Conservation (phyloP, 208 protist genomes). For the Leptomonas seymouri region DNA sequence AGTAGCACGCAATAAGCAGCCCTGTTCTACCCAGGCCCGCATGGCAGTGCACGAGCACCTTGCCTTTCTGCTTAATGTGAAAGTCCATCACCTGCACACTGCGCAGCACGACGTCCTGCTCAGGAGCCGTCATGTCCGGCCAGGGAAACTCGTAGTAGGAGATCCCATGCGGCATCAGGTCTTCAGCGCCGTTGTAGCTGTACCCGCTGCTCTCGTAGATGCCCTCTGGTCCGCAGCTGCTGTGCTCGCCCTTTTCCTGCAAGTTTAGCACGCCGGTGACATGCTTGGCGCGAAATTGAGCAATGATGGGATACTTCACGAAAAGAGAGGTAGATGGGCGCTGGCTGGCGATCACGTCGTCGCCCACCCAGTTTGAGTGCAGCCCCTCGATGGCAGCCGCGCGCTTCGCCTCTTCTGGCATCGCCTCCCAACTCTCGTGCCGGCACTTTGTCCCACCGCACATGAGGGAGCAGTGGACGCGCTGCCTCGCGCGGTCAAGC, state of each 20-base stretch:
- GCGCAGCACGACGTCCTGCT: slow-evolving; percentile 87
- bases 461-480: slow-evolving; percentile 82
- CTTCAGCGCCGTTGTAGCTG: slow-evolving; percentile 87
- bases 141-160: slow-evolving; percentile 92
- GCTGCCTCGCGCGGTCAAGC: slow-evolving; percentile 72
- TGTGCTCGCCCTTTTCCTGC: slow-evolving; percentile 92
- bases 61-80: slow-evolving; percentile 84
- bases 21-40: slow-evolving; percentile 91
- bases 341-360: slow-evolving; percentile 88
- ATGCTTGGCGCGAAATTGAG: slow-evolving; percentile 77
- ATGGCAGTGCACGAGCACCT: slow-evolving; percentile 93
- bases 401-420: slow-evolving; percentile 47
- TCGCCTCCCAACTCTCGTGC: slow-evolving; percentile 79
- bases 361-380: slow-evolving; percentile 88
- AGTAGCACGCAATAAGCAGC: slow-evolving; percentile 93
- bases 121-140: slow-evolving; percentile 91
- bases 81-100: slow-evolving; percentile 93
- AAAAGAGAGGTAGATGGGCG: slow-evolving; percentile 87
- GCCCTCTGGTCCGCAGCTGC: slow-evolving; percentile 89
- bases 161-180: slow-evolving; percentile 88
- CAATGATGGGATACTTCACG: slow-evolving; percentile 82
- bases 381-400: slow-evolving; percentile 84
- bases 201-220: slow-evolving; percentile 86
- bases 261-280: slow-evolving; percentile 91
- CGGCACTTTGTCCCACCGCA: slow-evolving; percentile 84